Conservation (phyloP, 1,284 basidiomycete species). For the Agaricales sp. region DNA sequence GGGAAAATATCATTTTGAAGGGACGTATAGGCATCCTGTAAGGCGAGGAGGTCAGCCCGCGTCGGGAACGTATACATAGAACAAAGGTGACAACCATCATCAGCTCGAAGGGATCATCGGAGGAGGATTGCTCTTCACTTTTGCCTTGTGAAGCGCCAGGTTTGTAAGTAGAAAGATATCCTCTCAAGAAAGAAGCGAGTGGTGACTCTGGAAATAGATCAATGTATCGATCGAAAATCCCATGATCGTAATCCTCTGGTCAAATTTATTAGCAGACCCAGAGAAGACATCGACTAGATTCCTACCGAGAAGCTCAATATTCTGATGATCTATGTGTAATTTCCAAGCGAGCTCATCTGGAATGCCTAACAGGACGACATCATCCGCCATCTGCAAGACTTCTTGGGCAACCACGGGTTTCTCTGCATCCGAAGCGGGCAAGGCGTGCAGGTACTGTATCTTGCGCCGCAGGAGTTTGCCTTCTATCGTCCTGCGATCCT, state of each 20-base stretch:
- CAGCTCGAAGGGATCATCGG: constrained; percentile 26
- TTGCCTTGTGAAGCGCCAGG: constrained; percentile 33
- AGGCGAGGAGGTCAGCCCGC: constrained; percentile 6
- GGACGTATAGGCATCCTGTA: constrained; percentile 48
- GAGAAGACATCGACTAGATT: constrained; percentile 8
- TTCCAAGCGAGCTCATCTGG: constrained; percentile 75
- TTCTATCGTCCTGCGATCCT: constrained; percentile 60
- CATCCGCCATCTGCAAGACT: constrained; percentile 60
- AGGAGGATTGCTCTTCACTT: constrained; percentile 20
- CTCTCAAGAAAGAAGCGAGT: constrained; percentile 50
- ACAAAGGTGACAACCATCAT: constrained; percentile 35
- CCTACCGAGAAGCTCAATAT: constrained; percentile 62
- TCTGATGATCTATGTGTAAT: constrained; percentile 67
- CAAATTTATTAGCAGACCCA: constrained; percentile 4
- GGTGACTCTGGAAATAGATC: constrained; percentile 56
- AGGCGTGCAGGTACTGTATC: constrained; percentile 43
- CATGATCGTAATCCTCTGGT: constrained; percentile 51
- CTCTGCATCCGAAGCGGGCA: constrained; percentile 31
- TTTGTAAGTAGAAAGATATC: constrained; percentile 48
- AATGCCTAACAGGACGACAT: constrained; percentile 65
- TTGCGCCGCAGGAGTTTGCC: constrained; percentile 58
- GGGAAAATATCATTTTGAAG: constrained; percentile 60
- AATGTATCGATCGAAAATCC: constrained; percentile 55
- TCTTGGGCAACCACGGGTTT: constrained; percentile 49
- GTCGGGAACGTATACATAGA: background rate